phyloP scores from a whole-genome alignment of 257 asterid species.

The Scutellaria minor region DNA sequence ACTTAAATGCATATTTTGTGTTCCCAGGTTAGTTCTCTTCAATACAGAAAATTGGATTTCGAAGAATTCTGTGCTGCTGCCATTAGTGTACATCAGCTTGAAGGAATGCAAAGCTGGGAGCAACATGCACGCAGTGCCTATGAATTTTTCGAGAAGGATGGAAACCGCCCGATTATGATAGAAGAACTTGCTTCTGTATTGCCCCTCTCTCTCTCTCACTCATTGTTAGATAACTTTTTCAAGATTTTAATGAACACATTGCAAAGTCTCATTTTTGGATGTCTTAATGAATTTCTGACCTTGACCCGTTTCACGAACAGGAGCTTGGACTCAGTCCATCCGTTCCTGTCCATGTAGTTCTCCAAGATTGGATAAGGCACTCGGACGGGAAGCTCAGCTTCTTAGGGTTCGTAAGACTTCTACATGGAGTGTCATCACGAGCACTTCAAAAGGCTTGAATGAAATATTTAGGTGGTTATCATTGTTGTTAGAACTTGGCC shows the following conservation, averaged over 20 bases:
- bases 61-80: constrained; percentile 95
- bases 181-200: constrained; percentile 96
- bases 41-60: constrained; percentile 80
- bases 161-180: constrained; percentile 90
- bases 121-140: constrained; percentile 90
- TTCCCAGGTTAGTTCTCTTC: constrained; percentile 83
- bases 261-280: not conserved
- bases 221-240: not conserved
- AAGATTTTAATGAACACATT: not conserved
- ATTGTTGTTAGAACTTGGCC: not conserved
- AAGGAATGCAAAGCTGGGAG: constrained; percentile 89
- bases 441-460: constrained; percentile 64
- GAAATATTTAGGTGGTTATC: constrained; percentile 13
- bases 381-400: constrained; percentile 95
- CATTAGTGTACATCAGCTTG: constrained; percentile 84
- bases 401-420: constrained; percentile 86
- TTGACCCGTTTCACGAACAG: constrained; percentile 38
- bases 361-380: constrained; percentile 93
- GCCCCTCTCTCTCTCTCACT: constrained; percentile 28
- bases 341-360: constrained; percentile 88
- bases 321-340: constrained; percentile 92
- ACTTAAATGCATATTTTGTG: not conserved
- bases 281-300: constrained; percentile 7
- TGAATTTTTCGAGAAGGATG: constrained; percentile 90
- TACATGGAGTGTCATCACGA: constrained; percentile 81